Conservation (phyloP, 331 rosid genomes). For the Erythrophleum ivorense region DNA sequence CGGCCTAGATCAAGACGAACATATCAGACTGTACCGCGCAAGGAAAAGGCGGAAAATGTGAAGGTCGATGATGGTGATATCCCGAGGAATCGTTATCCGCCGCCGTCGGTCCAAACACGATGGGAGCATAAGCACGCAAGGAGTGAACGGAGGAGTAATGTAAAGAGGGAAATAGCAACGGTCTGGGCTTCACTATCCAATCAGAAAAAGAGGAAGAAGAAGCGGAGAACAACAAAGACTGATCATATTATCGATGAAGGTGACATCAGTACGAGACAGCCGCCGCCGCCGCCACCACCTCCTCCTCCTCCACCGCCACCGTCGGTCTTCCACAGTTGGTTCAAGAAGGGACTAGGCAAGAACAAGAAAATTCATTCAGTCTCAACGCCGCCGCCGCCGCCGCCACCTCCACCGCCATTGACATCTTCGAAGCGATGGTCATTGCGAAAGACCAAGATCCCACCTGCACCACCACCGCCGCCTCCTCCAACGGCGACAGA, state of each 20-base stretch:
- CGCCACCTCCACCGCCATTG: constrained; percentile 52
- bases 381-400: constrained; percentile 43
- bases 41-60: constrained; percentile 30
- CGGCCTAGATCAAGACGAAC: constrained; percentile 38
- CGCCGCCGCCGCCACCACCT: constrained; percentile 51
- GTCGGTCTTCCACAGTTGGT: constrained; percentile 68
- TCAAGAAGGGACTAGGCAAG: constrained; percentile 64
- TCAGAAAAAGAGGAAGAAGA: constrained; percentile 65
- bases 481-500: constrained; percentile 37
- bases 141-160: constrained; percentile 63
- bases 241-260: constrained; percentile 37
- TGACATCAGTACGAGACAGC: constrained; percentile 22
- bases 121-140: constrained; percentile 55
- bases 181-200: constrained; percentile 73
- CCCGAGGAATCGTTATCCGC: constrained; percentile 45
- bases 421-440: constrained; percentile 47
- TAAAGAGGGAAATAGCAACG: constrained; percentile 78
- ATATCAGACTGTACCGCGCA: constrained; percentile 35
- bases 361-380: constrained; percentile 70
- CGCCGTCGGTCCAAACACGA: constrained; percentile 46
- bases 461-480: constrained; percentile 42
- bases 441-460: constrained; percentile 44
- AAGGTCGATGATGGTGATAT: constrained; percentile 26
- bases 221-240: constrained; percentile 39
- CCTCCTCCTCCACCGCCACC: constrained; percentile 77